These are phyloP conservation scores for Mortierella sp. DNA, from an alignment of 371 early-diverging fungal species.

Conservation along the genomic window DNA sequence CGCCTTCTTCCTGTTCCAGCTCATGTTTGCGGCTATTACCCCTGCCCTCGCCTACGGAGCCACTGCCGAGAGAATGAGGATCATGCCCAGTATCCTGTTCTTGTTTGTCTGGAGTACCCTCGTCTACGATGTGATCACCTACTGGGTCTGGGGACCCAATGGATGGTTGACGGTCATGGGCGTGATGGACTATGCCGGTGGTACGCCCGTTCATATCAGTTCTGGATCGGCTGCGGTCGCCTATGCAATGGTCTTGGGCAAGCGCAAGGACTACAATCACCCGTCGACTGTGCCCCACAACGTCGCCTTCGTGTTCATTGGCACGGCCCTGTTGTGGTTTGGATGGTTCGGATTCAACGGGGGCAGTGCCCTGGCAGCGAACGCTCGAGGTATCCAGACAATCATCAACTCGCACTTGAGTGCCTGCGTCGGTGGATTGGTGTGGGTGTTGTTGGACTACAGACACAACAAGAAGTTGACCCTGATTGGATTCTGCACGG, in stretches of 20 bases:
- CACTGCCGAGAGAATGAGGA: conserved; percentile 86
- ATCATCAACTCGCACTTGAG: conserved; percentile 81
- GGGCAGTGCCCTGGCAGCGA: conserved; percentile 79
- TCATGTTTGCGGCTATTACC: conserved; percentile 81
- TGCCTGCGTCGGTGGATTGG: conserved; percentile 75
- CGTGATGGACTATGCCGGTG: conserved; percentile 89
- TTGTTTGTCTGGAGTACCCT: conserved; percentile 88
- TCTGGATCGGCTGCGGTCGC: conserved; percentile 89
- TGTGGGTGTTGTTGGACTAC: conserved; percentile 84
- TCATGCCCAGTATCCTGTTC: conserved; percentile 84
- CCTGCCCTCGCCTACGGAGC: conserved; percentile 89
- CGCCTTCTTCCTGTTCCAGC: conserved; percentile 79
- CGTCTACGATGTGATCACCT: conserved; percentile 85
- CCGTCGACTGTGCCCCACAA: conserved; percentile 82
- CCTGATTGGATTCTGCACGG: conserved; percentile 87
- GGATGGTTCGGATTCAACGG: conserved; percentile 78
- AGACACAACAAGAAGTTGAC: conserved; percentile 73
- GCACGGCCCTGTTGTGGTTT: conserved; percentile 86
- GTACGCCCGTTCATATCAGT: conserved; percentile 89
- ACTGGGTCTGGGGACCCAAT: conserved; percentile 86
- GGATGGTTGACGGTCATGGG: conserved; percentile 83
- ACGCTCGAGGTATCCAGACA: conserved; percentile 82
- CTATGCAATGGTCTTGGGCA: conserved; percentile 83
- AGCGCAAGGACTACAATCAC: conserved; percentile 74
- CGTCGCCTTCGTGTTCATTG: conserved; percentile 85